Evolutionary conservation across 176 grass and related monocot species (phyloP).

Genomic region (Oryza meridionalis): DNA sequence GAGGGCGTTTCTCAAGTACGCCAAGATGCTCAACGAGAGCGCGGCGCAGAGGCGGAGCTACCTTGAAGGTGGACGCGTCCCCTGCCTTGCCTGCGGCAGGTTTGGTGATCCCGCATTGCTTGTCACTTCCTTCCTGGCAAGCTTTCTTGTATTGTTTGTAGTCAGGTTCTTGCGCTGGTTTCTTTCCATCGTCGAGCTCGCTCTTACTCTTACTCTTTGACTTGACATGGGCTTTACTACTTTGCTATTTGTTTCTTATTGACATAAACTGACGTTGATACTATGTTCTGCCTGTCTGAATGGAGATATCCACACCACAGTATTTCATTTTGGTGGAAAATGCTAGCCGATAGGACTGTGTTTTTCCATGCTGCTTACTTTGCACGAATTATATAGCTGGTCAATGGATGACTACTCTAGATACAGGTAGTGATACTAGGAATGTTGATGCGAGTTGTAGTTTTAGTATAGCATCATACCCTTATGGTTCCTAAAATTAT

Average conservation of each 20-base stretch:
- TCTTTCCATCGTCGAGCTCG: slow-evolving; percentile 38
- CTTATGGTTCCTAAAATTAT: neutral
- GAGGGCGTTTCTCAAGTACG: slow-evolving; percentile 80
- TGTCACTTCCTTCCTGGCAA: slow-evolving; percentile 41
- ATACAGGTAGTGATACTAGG: slow-evolving; percentile 31
- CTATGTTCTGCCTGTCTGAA: slow-evolving; percentile 6
- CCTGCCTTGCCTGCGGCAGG: slow-evolving; percentile 87
- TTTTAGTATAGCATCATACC: slow-evolving; percentile 15
- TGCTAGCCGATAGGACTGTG: neutral
- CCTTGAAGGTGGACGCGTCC: slow-evolving; percentile 67
- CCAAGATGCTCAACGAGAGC: slow-evolving; percentile 81
- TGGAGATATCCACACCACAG: slow-evolving; percentile 7
- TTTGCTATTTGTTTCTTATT: slow-evolving; percentile 1
- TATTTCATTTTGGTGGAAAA: neutral
- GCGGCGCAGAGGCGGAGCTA: slow-evolving; percentile 58
- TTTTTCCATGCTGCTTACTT: slow-evolving; percentile 4
- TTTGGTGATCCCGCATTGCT: slow-evolving; percentile 59
- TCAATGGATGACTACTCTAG: neutral
- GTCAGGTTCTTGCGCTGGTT: slow-evolving; percentile 46
- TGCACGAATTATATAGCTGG: slow-evolving; percentile 1
- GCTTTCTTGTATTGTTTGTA: slow-evolving; percentile 49
- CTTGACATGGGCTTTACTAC: neutral
- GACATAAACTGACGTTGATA: slow-evolving; percentile 14
- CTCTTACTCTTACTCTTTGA: slow-evolving; percentile 40
- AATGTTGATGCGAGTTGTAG: slow-evolving; percentile 14